Base-by-base conservation (phyloP, 1,284 basidiomycete genomes). In the Ustilago nuda region DNA sequence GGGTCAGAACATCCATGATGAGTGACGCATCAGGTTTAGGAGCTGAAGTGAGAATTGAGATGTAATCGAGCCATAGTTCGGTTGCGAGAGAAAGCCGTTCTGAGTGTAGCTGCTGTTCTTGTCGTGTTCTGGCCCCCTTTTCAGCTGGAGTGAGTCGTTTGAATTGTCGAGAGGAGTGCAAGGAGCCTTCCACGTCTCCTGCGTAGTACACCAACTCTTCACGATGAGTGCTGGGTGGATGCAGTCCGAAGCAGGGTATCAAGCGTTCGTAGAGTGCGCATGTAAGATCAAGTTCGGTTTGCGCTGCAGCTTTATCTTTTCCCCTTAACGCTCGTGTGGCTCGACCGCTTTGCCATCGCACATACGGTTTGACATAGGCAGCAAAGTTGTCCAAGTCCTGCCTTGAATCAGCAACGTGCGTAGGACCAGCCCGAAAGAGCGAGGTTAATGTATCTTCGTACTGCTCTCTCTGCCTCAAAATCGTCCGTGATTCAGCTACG, bases 11-110 rank as follows among this genome's bases (percentile, higher is more conserved):
- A 13, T 73, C 67, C 33, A 81, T 57, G 13, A 79, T 61, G 1
- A 76, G 45, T n/a, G 74, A 60, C 2, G 70, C 72, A 13, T 80
- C 75, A 1, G 72, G 72, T 23, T 61, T 41, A 11, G 17, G 30
- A 3, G 61, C 50, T 0, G 65, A 67, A 0, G 73, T 59, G 19
- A 70, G 65, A 13, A 66, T 36, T n/a, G 66, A 45, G 11, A 73
- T 54, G 57, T 80, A 84, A 55, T 83, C 83, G 19, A 71, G 63
- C 84, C 84, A 85, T 2, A 85, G 43, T 30, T 72, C 62, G 37
- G 77, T 80, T 0, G 79, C 75, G 1, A 72, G 56, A 15, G 66
- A 19, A 2, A 69, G 58, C 1, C 64, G 35, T 37, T 76, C 60
- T 3, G 67, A 45, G 35, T 66, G 62, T 0, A 71, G 70, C 52